A percentile compares a stretch with the other conserved stretches of the same genome.
Conservation (phyloP, 371 early-diverging fungal genomes). For the Syncephalis fuscata region DNA sequence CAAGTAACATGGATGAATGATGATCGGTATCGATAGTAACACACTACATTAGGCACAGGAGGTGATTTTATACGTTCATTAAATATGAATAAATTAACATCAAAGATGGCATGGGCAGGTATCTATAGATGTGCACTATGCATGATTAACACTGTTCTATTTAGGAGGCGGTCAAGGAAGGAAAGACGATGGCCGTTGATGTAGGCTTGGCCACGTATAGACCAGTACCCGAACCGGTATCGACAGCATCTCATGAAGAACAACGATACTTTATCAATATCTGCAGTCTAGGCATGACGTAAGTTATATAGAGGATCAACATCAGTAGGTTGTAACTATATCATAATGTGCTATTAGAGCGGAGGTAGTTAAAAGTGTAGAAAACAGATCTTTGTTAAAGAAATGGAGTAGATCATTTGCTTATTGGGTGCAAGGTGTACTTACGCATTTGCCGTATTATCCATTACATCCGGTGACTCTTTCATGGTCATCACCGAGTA, state of each 20-base stretch:
- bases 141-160: too few species aligned
- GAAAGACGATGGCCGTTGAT: too few species aligned
- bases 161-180: too few species aligned
- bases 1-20: too few species aligned
- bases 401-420: constrained; percentile 10
- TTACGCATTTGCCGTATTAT: too few species aligned
- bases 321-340: background rate
- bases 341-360: background rate
- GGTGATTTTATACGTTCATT: constrained; percentile 15
- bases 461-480: too few species aligned
- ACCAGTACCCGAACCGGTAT: background rate
- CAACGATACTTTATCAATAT: constrained; percentile 15
- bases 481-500: too few species aligned
- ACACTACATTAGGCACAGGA: constrained; percentile 9
- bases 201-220: background rate
- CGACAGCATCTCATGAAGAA: constrained; percentile 1
- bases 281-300: constrained; percentile 14
- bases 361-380: constrained; percentile 2
- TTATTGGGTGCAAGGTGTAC: constrained; percentile 9
- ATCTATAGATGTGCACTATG: too few species aligned
- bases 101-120: constrained; percentile 10
- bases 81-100: constrained; percentile 6
- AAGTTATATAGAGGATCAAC: background rate
- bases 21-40: too few species aligned
- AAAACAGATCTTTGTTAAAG: constrained; percentile 10